phyloP scores from a whole-genome alignment of 75 land plant genomes.

The Sequoiadendron giganteum region DNA sequence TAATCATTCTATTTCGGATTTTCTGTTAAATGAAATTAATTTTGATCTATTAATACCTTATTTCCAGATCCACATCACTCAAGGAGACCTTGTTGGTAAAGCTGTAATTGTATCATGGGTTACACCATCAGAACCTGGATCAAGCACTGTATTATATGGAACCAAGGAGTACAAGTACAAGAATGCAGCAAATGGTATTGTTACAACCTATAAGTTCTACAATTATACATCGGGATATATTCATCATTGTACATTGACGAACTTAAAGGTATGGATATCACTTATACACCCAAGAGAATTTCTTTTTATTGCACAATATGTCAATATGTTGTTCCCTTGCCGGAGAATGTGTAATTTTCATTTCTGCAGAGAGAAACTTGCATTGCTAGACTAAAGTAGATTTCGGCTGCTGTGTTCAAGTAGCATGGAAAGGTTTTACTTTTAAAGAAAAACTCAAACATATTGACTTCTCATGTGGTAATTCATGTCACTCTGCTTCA shows the following conservation, averaged over 20 bases:
- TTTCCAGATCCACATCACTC: slow-evolving; percentile 42
- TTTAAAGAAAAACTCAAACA: not conserved
- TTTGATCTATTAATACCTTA: not conserved
- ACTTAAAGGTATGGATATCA: slow-evolving; percentile 29
- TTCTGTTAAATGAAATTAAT: not conserved
- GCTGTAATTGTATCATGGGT: slow-evolving; percentile 47
- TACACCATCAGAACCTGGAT: slow-evolving; percentile 27
- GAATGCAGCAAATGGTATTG: slow-evolving; percentile 15
- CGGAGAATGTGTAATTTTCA: not conserved
- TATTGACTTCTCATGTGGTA: not conserved
- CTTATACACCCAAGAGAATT: not conserved
- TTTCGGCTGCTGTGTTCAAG: not conserved
- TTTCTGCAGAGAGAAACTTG: not conserved
- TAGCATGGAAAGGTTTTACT: not conserved
- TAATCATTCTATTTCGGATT: not conserved
- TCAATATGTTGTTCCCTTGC: not conserved
- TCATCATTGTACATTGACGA: slow-evolving; percentile 31
- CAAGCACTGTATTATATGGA: slow-evolving; percentile 30
- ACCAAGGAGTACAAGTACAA: slow-evolving; percentile 11
- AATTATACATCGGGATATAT: slow-evolving; percentile 55
- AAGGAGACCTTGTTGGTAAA: slow-evolving; percentile 39
- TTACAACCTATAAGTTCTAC: slow-evolving; percentile 29
- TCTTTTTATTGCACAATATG: not conserved
- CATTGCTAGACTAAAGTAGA: not conserved
- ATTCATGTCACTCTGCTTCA: not conserved